Conservation (phyloP, 352 stramenopile genomes). For the Saprolegnia diclina region DNA sequence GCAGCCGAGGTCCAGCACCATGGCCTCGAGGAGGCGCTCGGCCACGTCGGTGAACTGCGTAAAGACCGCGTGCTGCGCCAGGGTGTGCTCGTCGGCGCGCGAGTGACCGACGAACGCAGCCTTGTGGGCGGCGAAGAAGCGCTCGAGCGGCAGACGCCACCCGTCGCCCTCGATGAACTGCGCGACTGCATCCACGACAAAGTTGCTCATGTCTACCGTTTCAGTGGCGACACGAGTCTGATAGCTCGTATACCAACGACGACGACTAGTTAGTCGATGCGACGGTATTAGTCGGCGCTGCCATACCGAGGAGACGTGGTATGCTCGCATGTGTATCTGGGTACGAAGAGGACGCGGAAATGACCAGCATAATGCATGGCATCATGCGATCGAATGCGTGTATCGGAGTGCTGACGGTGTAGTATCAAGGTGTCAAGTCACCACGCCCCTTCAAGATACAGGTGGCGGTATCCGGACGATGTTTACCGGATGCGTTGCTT, state of each 20-base stretch:
- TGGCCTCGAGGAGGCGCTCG: conserved; percentile 50
- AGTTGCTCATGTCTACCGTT: conserved; percentile 31
- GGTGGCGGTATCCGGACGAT: not conserved
- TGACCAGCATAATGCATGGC: too few species aligned
- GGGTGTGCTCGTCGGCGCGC: conserved; percentile 32
- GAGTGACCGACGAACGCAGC: conserved; percentile 37
- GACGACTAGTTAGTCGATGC: not conserved
- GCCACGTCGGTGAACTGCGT: conserved; percentile 63
- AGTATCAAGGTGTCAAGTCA: not conserved
- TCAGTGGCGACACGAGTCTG: not conserved
- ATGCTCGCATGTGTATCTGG: too few species aligned
- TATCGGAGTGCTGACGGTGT: too few species aligned
- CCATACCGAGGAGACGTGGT: too few species aligned
- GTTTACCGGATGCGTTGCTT: not conserved
- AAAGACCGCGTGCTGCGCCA: conserved; percentile 65
- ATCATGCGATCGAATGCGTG: too few species aligned
- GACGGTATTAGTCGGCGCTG: too few species aligned
- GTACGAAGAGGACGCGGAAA: too few species aligned
- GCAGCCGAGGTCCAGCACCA: conserved; percentile 57
- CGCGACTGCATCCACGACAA: conserved; percentile 63
- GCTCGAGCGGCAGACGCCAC: conserved; percentile 46
- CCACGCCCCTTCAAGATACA: not conserved
- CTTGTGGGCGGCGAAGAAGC: conserved; percentile 57
- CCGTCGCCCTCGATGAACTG: conserved; percentile 55
- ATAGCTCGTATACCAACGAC: not conserved